phyloP scores from a whole-genome alignment of 2,329 filamentous ascomycete species.

The Didymella exigua region DNA sequence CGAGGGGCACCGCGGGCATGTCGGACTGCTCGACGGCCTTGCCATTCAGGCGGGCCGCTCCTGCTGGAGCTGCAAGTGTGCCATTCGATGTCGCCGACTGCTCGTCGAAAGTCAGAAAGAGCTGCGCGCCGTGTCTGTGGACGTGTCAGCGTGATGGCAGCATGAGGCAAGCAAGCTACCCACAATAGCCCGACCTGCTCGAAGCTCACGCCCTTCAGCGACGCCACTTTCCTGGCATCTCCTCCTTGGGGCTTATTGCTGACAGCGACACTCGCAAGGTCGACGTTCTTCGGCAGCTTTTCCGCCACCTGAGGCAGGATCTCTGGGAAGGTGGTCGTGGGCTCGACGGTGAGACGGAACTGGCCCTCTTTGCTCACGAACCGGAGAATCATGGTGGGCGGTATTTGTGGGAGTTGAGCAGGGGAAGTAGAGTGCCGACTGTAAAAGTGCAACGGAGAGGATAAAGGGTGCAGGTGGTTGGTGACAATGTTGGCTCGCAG shows the following conservation, averaged over 20 bases:
- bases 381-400: slow-evolving; percentile 72
- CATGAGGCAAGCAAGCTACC: slow-evolving; percentile 20
- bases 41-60: slow-evolving; percentile 75
- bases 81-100: slow-evolving; percentile 59
- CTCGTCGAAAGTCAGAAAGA: slow-evolving; percentile 83
- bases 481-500: slow-evolving; percentile 4
- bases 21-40: slow-evolving; percentile 73
- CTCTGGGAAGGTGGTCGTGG: slow-evolving; percentile 71
- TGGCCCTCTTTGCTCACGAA: slow-evolving; percentile 93
- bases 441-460: neutral
- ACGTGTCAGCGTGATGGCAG: slow-evolving; percentile 24
- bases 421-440: neutral
- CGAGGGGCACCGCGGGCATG: slow-evolving; percentile 65
- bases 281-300: slow-evolving; percentile 62
- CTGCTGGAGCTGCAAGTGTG: slow-evolving; percentile 40
- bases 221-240: slow-evolving; percentile 59
- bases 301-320: slow-evolving; percentile 62
- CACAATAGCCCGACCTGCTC: slow-evolving; percentile 63
- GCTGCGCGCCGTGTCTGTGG: slow-evolving; percentile 83
- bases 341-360: slow-evolving; percentile 80
- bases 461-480: neutral
- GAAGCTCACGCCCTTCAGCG: slow-evolving; percentile 61
- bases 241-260: slow-evolving; percentile 67
- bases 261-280: slow-evolving; percentile 62
- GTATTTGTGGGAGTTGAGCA: neutral